Evolutionary conservation across 305 asterid genomes (phyloP).

Genomic region (Stenogyne calaminthoides): DNA sequence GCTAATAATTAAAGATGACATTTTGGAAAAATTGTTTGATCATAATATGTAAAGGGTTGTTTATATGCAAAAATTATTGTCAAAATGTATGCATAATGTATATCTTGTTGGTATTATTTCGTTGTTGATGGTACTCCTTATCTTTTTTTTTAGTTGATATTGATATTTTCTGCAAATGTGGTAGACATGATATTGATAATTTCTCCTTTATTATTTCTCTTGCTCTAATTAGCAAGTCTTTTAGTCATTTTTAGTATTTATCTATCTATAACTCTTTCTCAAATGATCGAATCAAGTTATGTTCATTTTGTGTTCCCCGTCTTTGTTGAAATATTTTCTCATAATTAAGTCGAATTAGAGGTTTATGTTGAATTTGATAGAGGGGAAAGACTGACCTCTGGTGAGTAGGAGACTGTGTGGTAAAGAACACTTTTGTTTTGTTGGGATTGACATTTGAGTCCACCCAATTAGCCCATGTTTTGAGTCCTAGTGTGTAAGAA

Average conservation of each 20-base stretch:
- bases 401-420: conserved; percentile 93
- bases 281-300: neutral
- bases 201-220: neutral
- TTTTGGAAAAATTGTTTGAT: neutral
- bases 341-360: neutral
- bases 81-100: neutral
- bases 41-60: neutral
- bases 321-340: neutral
- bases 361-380: neutral
- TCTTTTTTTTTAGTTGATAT: neutral
- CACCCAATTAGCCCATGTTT: conserved; percentile 98
- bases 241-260: neutral
- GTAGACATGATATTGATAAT: neutral
- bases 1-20: neutral
- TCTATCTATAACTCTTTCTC: neutral
- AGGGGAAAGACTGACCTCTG: conserved; percentile 53
- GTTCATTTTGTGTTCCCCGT: neutral
- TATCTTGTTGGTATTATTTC: neutral
- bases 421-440: conserved; percentile 75
- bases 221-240: no score
- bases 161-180: neutral
- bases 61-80: neutral
- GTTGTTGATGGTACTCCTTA: neutral
- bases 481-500: conserved; percentile 70
- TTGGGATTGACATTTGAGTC: conserved; percentile 78